phyloP scores from a whole-genome alignment of 371 early-diverging fungal genomes.

The Syncephalastrum contaminatum region DNA sequence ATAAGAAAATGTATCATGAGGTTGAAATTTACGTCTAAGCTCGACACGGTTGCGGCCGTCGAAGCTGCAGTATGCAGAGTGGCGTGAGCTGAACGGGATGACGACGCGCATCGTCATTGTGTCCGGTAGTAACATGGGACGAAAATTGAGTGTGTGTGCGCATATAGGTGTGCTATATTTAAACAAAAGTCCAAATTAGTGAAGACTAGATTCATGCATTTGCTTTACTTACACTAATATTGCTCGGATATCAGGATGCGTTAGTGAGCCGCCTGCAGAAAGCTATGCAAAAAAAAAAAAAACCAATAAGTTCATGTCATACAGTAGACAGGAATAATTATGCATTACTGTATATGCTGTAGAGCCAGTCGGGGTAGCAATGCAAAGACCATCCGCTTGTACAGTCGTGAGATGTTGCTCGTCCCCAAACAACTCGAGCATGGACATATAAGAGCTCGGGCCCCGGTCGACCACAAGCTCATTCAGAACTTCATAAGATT shows the following conservation, averaged over 20 bases:
- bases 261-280: constrained; percentile 89
- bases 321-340: neutral
- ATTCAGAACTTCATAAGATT: constrained; percentile 68
- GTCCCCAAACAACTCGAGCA: constrained; percentile 89
- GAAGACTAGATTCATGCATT: no score
- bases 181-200: no score
- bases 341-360: constrained; percentile 84
- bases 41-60: constrained; percentile 89
- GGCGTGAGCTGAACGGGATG: constrained; percentile 68
- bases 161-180: constrained; percentile 79
- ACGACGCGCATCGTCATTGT: constrained; percentile 74
- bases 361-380: constrained; percentile 94
- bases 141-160: constrained; percentile 90
- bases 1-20: neutral
- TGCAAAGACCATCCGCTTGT: constrained; percentile 88
- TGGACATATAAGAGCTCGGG: constrained; percentile 83
- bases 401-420: constrained; percentile 81
- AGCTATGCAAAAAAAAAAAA: constrained; percentile 39
- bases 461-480: constrained; percentile 87
- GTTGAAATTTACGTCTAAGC: constrained; percentile 56
- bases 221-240: constrained; percentile 57
- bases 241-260: constrained; percentile 93
- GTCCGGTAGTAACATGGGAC: constrained; percentile 93
- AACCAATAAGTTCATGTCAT: neutral
- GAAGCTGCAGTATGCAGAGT: constrained; percentile 81